phyloP scores from a whole-genome alignment of 176 grass and related monocot genomes.

The Rhynchospora breviuscula region DNA sequence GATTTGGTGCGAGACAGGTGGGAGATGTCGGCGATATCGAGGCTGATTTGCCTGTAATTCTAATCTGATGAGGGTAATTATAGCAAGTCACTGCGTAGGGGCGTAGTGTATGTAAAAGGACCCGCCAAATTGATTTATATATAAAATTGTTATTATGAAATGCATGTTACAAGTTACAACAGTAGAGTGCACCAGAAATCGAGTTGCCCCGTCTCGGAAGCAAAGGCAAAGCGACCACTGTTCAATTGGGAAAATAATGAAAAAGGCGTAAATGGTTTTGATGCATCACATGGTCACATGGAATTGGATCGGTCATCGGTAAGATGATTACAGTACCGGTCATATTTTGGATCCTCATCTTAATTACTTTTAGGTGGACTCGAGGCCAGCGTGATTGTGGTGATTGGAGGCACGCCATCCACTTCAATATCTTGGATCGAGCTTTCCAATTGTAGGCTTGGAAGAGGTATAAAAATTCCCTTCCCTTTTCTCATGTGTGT shows the following conservation, averaged over 20 bases:
- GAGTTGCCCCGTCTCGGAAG: constrained; percentile 9
- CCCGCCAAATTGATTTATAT: neutral
- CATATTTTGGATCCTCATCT: too few species aligned
- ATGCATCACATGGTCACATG: neutral
- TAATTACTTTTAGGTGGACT: too few species aligned
- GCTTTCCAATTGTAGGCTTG: too few species aligned
- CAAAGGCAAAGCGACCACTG: constrained; percentile 10
- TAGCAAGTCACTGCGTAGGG: neutral
- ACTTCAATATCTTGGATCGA: too few species aligned
- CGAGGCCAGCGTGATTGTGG: too few species aligned
- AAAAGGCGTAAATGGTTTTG: neutral
- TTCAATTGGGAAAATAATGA: neutral
- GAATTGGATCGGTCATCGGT: neutral
- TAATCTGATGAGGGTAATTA: neutral
- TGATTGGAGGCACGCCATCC: too few species aligned
- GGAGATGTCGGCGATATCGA: neutral
- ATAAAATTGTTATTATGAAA: neutral
- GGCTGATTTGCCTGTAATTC: constrained; percentile 5
- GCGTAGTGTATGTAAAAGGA: neutral
- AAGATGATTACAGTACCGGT: too few species aligned
- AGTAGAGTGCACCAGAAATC: neutral
- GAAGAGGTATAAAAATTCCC: too few species aligned
- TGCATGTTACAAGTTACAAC: neutral
- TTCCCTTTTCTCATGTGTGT: too few species aligned
- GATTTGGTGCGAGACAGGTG: neutral